Percentiles rank a stretch among this genome's conserved stretches.
Conservation (phyloP, 2,329 filamentous ascomycete species). For the Fusarium virguliforme region DNA sequence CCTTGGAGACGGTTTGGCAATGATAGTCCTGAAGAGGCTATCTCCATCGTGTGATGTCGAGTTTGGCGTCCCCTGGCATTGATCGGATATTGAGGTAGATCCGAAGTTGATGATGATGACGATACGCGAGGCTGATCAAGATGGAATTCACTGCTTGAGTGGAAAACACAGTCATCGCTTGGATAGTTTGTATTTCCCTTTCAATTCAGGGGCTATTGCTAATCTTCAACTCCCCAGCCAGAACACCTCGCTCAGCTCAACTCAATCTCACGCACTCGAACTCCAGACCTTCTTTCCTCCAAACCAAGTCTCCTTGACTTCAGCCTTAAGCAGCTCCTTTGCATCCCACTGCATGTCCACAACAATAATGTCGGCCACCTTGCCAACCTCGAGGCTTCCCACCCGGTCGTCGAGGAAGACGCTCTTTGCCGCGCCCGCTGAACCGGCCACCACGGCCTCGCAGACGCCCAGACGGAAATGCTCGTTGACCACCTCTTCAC, state of each 20-base stretch:
- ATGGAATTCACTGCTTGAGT: background rate
- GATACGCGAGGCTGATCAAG: background rate
- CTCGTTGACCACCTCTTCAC: conserved; percentile 63
- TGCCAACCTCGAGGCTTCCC: conserved; percentile 67
- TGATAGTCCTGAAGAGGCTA: background rate
- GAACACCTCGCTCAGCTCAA: conserved; percentile 25
- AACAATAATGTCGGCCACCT: conserved; percentile 69
- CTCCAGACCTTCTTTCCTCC: conserved; percentile 61
- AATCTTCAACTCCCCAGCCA: conserved; percentile 11
- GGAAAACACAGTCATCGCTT: background rate
- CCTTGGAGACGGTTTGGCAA: background rate
- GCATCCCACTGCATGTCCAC: conserved; percentile 66
- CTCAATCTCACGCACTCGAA: conserved; percentile 10
- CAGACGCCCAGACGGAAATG: conserved; percentile 67
- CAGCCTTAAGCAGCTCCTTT: conserved; percentile 62
- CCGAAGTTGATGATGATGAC: background rate
- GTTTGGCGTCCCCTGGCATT: background rate
- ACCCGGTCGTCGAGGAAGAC: conserved; percentile 66
- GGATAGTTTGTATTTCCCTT: conserved; percentile 6
- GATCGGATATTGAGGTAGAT: conserved; percentile 6
- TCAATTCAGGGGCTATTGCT: conserved; percentile 3
- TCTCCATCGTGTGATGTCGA: conserved; percentile 11
- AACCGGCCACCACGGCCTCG: conserved; percentile 67
- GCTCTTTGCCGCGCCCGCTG: conserved; percentile 67
- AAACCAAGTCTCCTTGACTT: conserved; percentile 69